phyloP scores from a whole-genome alignment of 2,329 filamentous ascomycete species.

The Verticillium isaacii region DNA sequence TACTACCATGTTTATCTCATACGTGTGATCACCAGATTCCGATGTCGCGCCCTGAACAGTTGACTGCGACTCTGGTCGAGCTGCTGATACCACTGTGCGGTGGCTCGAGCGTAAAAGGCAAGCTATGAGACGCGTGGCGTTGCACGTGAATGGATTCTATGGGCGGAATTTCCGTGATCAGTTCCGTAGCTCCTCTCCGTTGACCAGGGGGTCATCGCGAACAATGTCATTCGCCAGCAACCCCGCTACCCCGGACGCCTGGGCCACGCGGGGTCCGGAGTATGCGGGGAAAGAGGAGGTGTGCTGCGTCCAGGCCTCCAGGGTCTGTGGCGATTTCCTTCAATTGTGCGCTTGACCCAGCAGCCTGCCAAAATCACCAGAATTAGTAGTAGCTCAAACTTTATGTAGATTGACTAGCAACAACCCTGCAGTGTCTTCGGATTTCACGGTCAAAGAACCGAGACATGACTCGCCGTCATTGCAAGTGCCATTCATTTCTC shows the following conservation, averaged over 20 bases:
- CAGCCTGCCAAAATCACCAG: background rate
- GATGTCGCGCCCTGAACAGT: constrained; percentile 5
- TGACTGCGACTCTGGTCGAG: background rate
- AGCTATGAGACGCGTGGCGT: background rate
- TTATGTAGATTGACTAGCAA: background rate
- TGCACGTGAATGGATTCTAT: background rate
- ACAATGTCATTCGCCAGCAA: background rate
- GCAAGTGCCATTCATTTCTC: background rate
- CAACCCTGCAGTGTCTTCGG: background rate
- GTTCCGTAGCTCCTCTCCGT: background rate
- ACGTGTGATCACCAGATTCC: constrained; percentile 3
- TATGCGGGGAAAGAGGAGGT: background rate
- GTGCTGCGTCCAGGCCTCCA: background rate
- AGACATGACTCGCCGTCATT: background rate
- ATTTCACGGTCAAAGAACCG: background rate
- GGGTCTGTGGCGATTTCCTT: background rate
- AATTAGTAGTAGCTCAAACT: background rate
- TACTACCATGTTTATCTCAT: background rate
- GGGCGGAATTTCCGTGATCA: background rate
- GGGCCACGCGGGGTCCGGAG: background rate
- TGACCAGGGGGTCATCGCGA: background rate
- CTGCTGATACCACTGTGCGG: background rate
- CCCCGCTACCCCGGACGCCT: background rate
- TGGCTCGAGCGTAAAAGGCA: background rate
- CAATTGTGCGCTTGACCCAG: background rate